Evolutionary conservation across 306 rosid species (phyloP).

Genomic region (Argentina anserina): DNA sequence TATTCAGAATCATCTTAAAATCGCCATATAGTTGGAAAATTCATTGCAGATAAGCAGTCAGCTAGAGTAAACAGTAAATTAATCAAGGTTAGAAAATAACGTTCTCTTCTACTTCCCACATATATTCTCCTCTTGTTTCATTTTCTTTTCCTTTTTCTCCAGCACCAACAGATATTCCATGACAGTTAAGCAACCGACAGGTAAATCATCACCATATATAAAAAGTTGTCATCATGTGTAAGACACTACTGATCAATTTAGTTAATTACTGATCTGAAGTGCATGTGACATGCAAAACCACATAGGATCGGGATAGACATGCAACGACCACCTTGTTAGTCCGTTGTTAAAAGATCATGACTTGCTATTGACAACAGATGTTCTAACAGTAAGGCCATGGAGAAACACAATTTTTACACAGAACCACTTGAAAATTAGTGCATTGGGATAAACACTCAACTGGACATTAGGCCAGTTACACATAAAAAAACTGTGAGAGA

Average conservation of each 20-base stretch:
- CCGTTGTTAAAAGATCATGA: too few species aligned
- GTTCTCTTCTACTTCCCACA: slow-evolving; percentile 98
- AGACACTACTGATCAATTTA: not conserved
- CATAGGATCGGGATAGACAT: too few species aligned
- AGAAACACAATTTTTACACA: not conserved
- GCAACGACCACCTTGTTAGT: too few species aligned
- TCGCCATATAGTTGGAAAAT: not conserved
- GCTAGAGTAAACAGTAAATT: not conserved
- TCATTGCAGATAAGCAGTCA: not conserved
- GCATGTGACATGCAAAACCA: too few species aligned
- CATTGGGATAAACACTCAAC: too few species aligned
- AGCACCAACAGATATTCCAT: slow-evolving; percentile 31
- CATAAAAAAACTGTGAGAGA: too few species aligned
- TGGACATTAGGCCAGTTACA: too few species aligned
- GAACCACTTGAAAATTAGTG: not conserved
- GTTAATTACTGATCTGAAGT: too few species aligned
- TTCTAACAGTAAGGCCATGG: too few species aligned
- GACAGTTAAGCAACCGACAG: not conserved
- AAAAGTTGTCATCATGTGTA: not conserved
- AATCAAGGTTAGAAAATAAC: slow-evolving; percentile 34
- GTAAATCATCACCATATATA: not conserved
- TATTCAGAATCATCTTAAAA: not conserved
- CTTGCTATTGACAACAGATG: too few species aligned
- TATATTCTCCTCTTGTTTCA: slow-evolving; percentile 90
- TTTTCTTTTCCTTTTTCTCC: slow-evolving; percentile 98